Evolutionary conservation across 1,284 basidiomycete species (phyloP).

Genomic region (Leucoagaricus sp.): DNA sequence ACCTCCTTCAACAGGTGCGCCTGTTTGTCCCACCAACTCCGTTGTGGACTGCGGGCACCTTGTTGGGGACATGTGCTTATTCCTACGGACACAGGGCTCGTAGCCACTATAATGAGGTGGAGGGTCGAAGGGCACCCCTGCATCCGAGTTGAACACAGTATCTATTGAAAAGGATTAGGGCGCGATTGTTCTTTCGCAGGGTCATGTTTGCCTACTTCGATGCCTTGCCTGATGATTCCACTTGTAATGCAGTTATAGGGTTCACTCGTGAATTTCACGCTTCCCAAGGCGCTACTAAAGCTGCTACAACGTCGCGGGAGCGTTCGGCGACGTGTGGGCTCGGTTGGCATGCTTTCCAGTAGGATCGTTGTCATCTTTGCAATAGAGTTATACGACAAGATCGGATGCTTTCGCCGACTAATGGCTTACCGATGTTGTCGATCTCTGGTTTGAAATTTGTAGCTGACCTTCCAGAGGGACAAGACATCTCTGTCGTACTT

Average conservation of each 20-base stretch:
- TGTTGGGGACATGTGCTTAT: conserved; percentile 3
- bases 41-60: conserved; percentile 1
- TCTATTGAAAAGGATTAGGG: not conserved
- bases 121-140: not conserved
- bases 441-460: conserved; percentile 1
- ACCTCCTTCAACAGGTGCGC: conserved; percentile 12
- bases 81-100: not conserved
- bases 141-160: conserved; percentile 5
- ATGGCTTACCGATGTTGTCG: conserved; percentile 5
- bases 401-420: not conserved
- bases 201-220: conserved; percentile 8
- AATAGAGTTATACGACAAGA: not conserved
- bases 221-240: conserved; percentile 5
- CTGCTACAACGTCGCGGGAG: conserved; percentile 14
- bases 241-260: conserved; percentile 7
- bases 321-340: not conserved
- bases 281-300: conserved; percentile 3
- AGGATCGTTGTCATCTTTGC: conserved; percentile 14
- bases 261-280: conserved; percentile 1
- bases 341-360: conserved; percentile 11
- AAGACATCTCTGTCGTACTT: conserved; percentile 56
- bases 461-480: conserved; percentile 41
- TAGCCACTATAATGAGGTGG: conserved; percentile 12
- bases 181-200: not conserved
- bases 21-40: conserved; percentile 11